Percentiles rank a stretch among this genome's conserved stretches.
phyloP scores from a whole-genome alignment of 2,329 filamentous ascomycete species.

The Botrytis sinoallii region DNA sequence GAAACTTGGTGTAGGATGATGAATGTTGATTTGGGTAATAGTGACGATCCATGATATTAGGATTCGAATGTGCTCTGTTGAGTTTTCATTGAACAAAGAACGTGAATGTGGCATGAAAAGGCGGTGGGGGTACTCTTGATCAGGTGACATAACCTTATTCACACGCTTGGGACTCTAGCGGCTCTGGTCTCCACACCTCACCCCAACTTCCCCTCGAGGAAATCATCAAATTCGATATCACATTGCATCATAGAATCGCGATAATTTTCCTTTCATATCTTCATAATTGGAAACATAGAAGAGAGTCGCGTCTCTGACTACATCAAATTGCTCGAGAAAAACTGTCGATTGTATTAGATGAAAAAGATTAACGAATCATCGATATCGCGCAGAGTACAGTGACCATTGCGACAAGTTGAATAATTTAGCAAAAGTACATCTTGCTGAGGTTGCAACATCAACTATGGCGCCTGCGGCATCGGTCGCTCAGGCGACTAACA shows the following conservation, averaged over 20 bases:
- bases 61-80: neutral
- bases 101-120: neutral
- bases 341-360: neutral
- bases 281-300: neutral
- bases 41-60: neutral
- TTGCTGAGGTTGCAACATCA: neutral
- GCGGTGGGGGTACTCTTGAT: neutral
- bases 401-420: slow-evolving; percentile 3
- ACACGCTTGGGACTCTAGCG: neutral
- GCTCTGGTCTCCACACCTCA: slow-evolving; percentile 12
- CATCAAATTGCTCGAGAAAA: neutral
- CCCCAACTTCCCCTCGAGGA: slow-evolving; percentile 11
- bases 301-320: neutral
- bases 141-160: neutral
- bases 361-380: neutral
- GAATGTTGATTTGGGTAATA: neutral
- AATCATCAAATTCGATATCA: slow-evolving; percentile 5
- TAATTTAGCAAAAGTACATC: neutral
- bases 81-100: neutral
- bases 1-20: neutral
- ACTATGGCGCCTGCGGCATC: slow-evolving; percentile 36
- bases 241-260: slow-evolving; percentile 9
- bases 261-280: neutral
- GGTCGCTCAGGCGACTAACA: slow-evolving; percentile 40
- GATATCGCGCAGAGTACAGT: slow-evolving; percentile 12